Conservation (phyloP, 495 filamentous ascomycete genomes). For the Bacidia gigantensis region DNA sequence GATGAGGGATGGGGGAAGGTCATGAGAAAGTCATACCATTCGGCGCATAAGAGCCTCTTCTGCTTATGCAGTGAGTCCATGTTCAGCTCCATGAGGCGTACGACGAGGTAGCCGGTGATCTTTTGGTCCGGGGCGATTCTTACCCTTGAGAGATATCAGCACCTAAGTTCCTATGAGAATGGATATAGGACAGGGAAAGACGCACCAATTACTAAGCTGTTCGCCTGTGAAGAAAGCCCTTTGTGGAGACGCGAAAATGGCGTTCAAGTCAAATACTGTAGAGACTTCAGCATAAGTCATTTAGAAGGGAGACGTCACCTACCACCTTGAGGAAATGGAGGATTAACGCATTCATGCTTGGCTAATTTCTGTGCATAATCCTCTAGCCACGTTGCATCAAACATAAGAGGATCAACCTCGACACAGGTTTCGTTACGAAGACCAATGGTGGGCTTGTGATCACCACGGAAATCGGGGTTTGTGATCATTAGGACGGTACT, state of each 20-base stretch:
- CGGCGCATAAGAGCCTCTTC: constrained; percentile 37
- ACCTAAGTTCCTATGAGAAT: no score
- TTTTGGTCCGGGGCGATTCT: constrained; percentile 9
- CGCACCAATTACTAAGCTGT: constrained; percentile 45
- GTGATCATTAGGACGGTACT: constrained; percentile 44
- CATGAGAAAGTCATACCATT: constrained; percentile 37
- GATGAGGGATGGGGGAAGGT: not conserved
- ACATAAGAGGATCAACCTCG: constrained; percentile 43
- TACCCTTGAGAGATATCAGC: no score
- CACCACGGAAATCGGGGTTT: constrained; percentile 32
- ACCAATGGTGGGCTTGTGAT: constrained; percentile 25
- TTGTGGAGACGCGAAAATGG: constrained; percentile 28
- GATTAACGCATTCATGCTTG: constrained; percentile 39
- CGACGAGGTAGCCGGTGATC: constrained; percentile 46
- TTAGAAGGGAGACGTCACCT: constrained; percentile 1
- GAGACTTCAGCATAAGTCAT: constrained; percentile 1
- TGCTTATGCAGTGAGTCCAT: constrained; percentile 33
- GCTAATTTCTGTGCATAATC: constrained; percentile 33
- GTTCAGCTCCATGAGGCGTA: constrained; percentile 41
- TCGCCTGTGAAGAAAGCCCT: constrained; percentile 42
- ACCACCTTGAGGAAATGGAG: constrained; percentile 35
- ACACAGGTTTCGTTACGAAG: constrained; percentile 35
- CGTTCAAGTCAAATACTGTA: constrained; percentile 36
- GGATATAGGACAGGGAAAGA: no score
- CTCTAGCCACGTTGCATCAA: constrained; percentile 45